phyloP scores from a whole-genome alignment of 1,284 basidiomycete genomes.

The Pseudozyma flocculosa region DNA sequence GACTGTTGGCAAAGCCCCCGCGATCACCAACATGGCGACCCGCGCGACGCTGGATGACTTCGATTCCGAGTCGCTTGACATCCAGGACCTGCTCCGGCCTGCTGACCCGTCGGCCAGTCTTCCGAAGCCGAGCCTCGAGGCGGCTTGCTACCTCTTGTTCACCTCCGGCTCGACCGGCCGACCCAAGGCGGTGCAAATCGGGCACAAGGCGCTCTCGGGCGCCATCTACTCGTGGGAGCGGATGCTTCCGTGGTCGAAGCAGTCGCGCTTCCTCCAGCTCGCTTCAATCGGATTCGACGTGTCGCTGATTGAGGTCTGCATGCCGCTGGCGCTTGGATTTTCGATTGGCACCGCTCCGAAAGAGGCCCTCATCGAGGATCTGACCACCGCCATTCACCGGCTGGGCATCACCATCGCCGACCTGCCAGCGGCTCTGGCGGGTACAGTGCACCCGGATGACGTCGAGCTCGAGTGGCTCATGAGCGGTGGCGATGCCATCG shows the following conservation, averaged over 20 bases:
- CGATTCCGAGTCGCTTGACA: conserved; percentile 19
- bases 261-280: conserved; percentile 51
- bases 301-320: conserved; percentile 55
- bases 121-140: conserved; percentile 15
- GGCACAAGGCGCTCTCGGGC: conserved; percentile 47
- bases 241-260: conserved; percentile 39
- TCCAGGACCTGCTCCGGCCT: conserved; percentile 7
- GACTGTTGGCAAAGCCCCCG: conserved; percentile 26
- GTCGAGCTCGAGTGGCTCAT: conserved; percentile 55
- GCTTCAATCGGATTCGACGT: conserved; percentile 56
- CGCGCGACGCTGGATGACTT: conserved; percentile 7
- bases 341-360: conserved; percentile 51
- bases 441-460: conserved; percentile 42
- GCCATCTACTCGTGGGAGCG: conserved; percentile 51
- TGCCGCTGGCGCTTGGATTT: conserved; percentile 51
- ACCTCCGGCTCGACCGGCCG: conserved; percentile 53
- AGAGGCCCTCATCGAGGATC: conserved; percentile 47
- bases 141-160: conserved; percentile 50
- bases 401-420: conserved; percentile 53
- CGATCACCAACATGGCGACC: conserved; percentile 16
- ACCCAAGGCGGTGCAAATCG: conserved; percentile 53
- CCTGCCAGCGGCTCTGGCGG: conserved; percentile 52
- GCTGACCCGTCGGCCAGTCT: conserved; percentile 1
- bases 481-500: conserved; percentile 56
- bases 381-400: conserved; percentile 38